These are phyloP conservation scores for Candida maesae DNA, from an alignment of 805 yeast genomes.

Conservation along the genomic window DNA sequence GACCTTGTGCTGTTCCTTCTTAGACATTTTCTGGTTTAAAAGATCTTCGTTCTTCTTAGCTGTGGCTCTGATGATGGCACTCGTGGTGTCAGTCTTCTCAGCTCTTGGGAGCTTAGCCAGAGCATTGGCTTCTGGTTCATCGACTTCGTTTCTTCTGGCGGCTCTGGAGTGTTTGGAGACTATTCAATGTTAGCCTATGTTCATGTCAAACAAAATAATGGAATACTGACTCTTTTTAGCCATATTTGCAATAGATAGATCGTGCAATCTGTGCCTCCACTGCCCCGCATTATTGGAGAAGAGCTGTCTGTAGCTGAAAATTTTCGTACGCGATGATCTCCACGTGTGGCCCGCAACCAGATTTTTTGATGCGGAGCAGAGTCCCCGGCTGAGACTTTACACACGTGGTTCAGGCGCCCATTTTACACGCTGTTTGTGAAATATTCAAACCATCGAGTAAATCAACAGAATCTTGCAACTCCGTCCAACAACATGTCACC, in stretches of 20 bases:
- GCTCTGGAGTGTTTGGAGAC: conserved; percentile 72
- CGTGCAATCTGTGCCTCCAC: neutral
- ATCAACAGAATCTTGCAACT: too few relatives aligned
- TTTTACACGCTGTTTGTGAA: too few relatives aligned
- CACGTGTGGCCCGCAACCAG: conserved; percentile 5
- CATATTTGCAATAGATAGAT: conserved; percentile 11
- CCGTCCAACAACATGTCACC: too few relatives aligned
- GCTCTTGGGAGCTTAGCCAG: conserved; percentile 53
- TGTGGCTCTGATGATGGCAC: conserved; percentile 63
- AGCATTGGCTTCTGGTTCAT: conserved; percentile 44
- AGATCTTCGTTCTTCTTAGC: conserved; percentile 63
- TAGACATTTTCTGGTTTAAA: conserved; percentile 48
- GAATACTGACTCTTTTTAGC: conserved; percentile 26
- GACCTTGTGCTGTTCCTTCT: conserved; percentile 24
- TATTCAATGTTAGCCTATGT: conserved; percentile 9
- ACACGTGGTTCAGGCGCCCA: too few relatives aligned
- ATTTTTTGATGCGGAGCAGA: too few relatives aligned
- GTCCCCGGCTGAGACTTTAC: too few relatives aligned
- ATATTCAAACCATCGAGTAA: too few relatives aligned
- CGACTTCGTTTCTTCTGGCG: conserved; percentile 62
- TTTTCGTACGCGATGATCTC: conserved; percentile 11
- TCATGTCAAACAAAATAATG: neutral
- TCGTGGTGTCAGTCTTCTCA: conserved; percentile 54
- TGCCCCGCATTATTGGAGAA: neutral
- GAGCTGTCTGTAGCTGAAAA: conserved; percentile 1